Evolutionary conservation across 345 rosid genomes (phyloP).

Genomic region (Punica granatum): DNA sequence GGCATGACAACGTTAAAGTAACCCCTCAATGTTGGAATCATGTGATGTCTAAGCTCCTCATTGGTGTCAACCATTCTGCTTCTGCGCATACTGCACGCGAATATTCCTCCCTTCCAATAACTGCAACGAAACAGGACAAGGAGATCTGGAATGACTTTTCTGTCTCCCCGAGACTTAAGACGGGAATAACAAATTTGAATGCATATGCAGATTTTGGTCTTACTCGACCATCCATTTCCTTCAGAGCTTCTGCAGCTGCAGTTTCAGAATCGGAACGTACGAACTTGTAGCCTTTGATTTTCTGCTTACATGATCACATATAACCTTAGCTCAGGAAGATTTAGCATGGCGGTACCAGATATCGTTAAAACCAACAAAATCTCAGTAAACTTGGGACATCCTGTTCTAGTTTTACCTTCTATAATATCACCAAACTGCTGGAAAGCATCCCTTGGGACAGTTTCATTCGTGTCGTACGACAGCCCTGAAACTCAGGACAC

Average conservation of each 20-base stretch:
- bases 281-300: slow-evolving; percentile 79
- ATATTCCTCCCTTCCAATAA: slow-evolving; percentile 61
- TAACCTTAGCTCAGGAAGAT: slow-evolving; percentile 39
- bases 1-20: no score
- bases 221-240: slow-evolving; percentile 58
- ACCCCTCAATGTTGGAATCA: neutral
- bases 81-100: slow-evolving; percentile 42
- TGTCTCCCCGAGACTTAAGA: neutral
- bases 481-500: slow-evolving; percentile 45
- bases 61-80: slow-evolving; percentile 5
- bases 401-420: slow-evolving; percentile 22
- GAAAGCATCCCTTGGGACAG: slow-evolving; percentile 44
- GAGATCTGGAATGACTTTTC: neutral
- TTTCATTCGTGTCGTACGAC: slow-evolving; percentile 60
- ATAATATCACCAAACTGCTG: slow-evolving; percentile 43
- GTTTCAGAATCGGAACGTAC: slow-evolving; percentile 46
- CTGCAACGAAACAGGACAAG: slow-evolving; percentile 20
- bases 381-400: neutral
- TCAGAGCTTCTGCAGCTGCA: slow-evolving; percentile 49
- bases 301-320: slow-evolving; percentile 58
- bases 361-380: no score
- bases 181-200: neutral
- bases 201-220: neutral
- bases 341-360: no score
- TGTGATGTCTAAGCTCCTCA: neutral